Base-by-base conservation (phyloP, 345 rosid genomes). In the Pelargonium nanum region DNA sequence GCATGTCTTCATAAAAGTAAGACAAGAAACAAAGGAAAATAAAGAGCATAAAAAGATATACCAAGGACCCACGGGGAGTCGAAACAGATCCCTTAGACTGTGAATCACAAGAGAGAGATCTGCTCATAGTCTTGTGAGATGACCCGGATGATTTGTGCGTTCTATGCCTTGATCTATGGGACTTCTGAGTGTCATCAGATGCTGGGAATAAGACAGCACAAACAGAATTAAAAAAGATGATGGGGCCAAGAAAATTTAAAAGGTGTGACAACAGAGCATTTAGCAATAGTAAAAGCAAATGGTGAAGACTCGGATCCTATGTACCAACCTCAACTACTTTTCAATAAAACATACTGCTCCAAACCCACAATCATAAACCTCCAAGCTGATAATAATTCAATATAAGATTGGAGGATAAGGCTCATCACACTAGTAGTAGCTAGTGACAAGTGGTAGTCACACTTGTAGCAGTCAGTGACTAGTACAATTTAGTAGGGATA, bases 171-270 rank as follows among this genome's bases (percentile, higher is more conserved):
- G 79, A 74, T 76, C 78, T 80, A 54, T 82, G 90, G 68, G 86
- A 82, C 78, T 84, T 86, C 66, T 78, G 79, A 6, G 88, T 81
- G 75, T 86, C 99, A 74, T 87, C 91, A 65, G 83, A 84, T 72
- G 91, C 99, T 93, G 83, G 57, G 75, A 73, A 63, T 57, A 56
- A 68, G 67, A 60, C 24, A 59, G 67, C 65, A 78, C 59, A 40
- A 70, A 63, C 58, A 65, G 26, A 48, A 21, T 22, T 24, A 56
- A 55, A 69, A 61, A 24, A 59, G 24, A 48, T 34, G 28, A 77
- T 78, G 82, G 94, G 74, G 60, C 77, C 75, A 57, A 28, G 26
- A 26, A 59, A 80, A 78, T 69, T 74, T 70, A 56, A 75, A 83
- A 74, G 65, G 44, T 22, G 17, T 23, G 44, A 80, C 69, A 65